Conservation (phyloP, 352 stramenopile genomes). For the Pythium chondricola region DNA sequence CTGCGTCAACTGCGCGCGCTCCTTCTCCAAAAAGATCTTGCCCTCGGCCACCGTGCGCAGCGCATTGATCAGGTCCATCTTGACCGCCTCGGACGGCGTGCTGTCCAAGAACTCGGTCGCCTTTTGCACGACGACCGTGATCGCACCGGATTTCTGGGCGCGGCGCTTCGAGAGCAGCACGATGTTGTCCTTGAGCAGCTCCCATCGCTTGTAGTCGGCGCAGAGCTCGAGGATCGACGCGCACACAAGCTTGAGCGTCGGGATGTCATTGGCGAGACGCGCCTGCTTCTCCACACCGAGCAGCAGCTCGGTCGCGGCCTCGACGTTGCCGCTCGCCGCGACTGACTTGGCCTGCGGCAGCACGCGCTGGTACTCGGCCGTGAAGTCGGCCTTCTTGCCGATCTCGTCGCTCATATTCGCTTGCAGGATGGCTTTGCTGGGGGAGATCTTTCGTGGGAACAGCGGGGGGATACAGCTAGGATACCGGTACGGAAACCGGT, state of each 20-base stretch:
- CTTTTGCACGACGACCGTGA: constrained; percentile 81
- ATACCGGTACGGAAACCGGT: neutral
- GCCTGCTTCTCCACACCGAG: constrained; percentile 82
- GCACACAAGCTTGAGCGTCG: constrained; percentile 81
- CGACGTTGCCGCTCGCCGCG: constrained; percentile 68
- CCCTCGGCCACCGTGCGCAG: constrained; percentile 94
- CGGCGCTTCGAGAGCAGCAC: constrained; percentile 84
- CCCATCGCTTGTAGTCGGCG: constrained; percentile 82
- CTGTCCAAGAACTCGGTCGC: constrained; percentile 78
- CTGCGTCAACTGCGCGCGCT: constrained; percentile 91
- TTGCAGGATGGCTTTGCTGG: too few species aligned
- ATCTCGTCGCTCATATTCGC: constrained; percentile 64
- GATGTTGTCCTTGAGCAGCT: constrained; percentile 85
- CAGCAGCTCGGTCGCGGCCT: constrained; percentile 75
- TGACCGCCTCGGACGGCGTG: constrained; percentile 77
- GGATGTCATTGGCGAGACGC: constrained; percentile 76
- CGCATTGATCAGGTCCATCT: constrained; percentile 91
- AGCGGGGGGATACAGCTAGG: neutral
- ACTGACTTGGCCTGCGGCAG: constrained; percentile 60
- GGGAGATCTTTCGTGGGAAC: constrained; percentile 13
- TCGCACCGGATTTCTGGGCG: constrained; percentile 82
- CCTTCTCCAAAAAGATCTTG: constrained; percentile 97
- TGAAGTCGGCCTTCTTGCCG: constrained; percentile 76
- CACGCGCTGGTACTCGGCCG: constrained; percentile 53
- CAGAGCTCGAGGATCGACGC: constrained; percentile 72